Conservation (phyloP, 805 yeast species). For the Ogataea ganodermae region DNA sequence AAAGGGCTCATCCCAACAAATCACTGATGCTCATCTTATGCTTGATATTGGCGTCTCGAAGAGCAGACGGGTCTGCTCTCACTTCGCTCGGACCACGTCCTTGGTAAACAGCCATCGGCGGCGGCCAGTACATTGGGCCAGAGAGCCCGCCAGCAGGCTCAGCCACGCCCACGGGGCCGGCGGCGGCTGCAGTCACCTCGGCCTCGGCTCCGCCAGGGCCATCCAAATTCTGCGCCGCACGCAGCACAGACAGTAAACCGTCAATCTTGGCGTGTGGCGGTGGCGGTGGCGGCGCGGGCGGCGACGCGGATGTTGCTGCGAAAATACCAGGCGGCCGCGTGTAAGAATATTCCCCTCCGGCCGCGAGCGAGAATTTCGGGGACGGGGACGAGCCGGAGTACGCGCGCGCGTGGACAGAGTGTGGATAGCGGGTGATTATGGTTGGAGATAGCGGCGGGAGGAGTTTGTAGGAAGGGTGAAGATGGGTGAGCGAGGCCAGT, state of each 20-base stretch:
- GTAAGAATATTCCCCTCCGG: slow-evolving; percentile 4
- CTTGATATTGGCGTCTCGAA: slow-evolving; percentile 18
- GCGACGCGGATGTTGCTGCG: background rate
- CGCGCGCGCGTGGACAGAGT: slow-evolving; percentile 1
- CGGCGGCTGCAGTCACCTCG: slow-evolving; percentile 13
- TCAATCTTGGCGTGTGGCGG: slow-evolving; percentile 17
- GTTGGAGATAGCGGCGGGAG: slow-evolving; percentile 22
- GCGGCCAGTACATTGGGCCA: background rate
- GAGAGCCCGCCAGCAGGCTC: background rate
- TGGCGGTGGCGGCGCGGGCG: slow-evolving; percentile 4
- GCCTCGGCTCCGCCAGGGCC: slow-evolving; percentile 8
- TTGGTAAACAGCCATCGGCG: slow-evolving; percentile 2
- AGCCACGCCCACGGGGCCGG: slow-evolving; percentile 7
- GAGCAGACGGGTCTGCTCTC: background rate
- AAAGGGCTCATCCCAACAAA: slow-evolving; percentile 14
- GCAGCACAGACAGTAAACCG: slow-evolving; percentile 28
- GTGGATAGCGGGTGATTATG: slow-evolving; percentile 16
- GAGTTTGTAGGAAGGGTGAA: slow-evolving; percentile 13
- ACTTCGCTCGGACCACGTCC: background rate
- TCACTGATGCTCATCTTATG: slow-evolving; percentile 30
- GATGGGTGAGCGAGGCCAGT: slow-evolving; percentile 6
- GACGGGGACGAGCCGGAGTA: slow-evolving; percentile 8
- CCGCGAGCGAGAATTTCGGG: slow-evolving; percentile 3
- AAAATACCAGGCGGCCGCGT: background rate
- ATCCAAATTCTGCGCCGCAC: slow-evolving; percentile 29